These are phyloP conservation scores for Arthroderma sp. DNA, from an alignment of 2,329 filamentous ascomycete genomes.

Conservation along the genomic window DNA sequence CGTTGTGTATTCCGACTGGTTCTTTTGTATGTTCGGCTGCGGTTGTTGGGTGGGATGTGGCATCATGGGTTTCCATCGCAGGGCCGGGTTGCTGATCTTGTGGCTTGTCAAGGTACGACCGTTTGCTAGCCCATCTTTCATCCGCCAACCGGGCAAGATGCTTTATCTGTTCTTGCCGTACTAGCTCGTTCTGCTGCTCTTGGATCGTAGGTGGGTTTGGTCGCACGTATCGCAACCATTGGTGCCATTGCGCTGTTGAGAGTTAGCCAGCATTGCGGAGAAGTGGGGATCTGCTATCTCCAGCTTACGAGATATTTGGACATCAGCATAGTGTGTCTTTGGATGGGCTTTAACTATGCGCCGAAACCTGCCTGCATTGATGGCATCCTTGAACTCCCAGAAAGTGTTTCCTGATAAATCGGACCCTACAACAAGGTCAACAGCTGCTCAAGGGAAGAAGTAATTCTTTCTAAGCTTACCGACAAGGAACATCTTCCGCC, in stretches of 20 bases:
- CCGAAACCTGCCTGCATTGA: conserved; percentile 41
- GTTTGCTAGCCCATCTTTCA: conserved; percentile 47
- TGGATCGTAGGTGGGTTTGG: conserved; percentile 41
- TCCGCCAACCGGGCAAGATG: conserved; percentile 47
- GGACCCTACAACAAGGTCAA: conserved; percentile 31
- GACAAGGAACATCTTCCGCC: conserved; percentile 47
- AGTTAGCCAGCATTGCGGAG: background rate
- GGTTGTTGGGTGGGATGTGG: conserved; percentile 21
- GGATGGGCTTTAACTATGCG: conserved; percentile 46
- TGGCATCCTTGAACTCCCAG: conserved; percentile 51
- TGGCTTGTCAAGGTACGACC: conserved; percentile 46
- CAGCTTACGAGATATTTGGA: conserved; percentile 44
- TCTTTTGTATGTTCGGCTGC: conserved; percentile 16
- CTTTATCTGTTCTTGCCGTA: conserved; percentile 46
- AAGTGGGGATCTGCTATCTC: background rate
- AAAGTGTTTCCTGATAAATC: conserved; percentile 53
- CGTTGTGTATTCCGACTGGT: conserved; percentile 20
- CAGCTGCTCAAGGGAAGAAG: conserved; percentile 2
- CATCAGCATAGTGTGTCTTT: conserved; percentile 44
- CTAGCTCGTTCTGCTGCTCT: conserved; percentile 46
- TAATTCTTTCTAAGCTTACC: conserved; percentile 27
- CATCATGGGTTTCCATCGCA: conserved; percentile 31
- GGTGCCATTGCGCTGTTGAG: conserved; percentile 48
- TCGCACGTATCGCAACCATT: conserved; percentile 53
- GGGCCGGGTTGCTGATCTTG: conserved; percentile 34